Conservation (phyloP, 2,329 filamentous ascomycete genomes). For the Aspergillus jensenii region DNA sequence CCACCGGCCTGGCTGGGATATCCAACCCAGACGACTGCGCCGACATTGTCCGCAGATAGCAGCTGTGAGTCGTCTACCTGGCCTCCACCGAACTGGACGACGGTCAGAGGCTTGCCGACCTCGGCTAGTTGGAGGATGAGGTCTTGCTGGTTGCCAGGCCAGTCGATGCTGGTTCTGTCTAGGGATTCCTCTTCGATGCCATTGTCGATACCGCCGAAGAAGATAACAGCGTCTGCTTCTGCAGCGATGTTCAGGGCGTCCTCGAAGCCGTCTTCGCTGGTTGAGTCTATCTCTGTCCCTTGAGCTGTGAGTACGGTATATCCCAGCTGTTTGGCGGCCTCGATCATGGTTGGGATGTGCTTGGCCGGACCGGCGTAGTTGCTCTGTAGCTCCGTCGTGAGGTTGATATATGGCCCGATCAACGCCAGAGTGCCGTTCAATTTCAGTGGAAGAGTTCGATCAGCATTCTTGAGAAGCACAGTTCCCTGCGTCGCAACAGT, state of each 20-base stretch:
- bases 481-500: not conserved
- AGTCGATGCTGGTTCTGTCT: not conserved
- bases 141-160: not conserved
- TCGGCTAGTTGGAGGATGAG: not conserved
- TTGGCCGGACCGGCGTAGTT: not conserved
- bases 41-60: not conserved
- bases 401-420: not conserved
- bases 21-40: not conserved
- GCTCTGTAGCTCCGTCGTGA: not conserved
- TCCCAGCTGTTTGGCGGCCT: not conserved
- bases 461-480: not conserved
- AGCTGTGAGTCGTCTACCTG: not conserved
- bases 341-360: not conserved
- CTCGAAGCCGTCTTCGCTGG: not conserved
- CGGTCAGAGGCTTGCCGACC: not conserved
- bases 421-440: not conserved
- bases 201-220: not conserved
- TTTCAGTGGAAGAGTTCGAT: not conserved
- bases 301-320: not conserved
- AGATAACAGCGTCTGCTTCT: not conserved
- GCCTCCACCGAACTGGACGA: not conserved
- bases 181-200: not conserved
- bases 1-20: not conserved
- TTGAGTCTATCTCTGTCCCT: not conserved
- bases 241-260: not conserved